phyloP scores from a whole-genome alignment of 345 rosid species.

The Eucalyptus dawsonii region DNA sequence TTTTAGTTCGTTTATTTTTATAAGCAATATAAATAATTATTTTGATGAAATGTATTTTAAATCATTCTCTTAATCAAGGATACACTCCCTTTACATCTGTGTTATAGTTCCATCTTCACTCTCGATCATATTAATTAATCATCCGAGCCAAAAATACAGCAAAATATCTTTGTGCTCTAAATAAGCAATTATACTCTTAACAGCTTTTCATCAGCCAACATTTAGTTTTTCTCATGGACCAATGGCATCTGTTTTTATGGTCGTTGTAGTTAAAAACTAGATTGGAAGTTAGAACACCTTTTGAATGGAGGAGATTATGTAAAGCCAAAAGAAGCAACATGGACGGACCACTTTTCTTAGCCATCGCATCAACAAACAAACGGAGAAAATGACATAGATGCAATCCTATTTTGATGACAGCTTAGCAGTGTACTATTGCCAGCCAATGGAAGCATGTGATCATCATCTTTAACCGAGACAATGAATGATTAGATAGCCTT shows the following conservation, averaged over 20 bases:
- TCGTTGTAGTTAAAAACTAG: not conserved
- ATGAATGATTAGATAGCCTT: too few species aligned
- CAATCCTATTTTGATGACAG: not conserved
- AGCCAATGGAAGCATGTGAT: too few species aligned
- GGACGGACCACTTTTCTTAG: not conserved
- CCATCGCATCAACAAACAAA: not conserved
- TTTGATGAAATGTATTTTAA: too few species aligned
- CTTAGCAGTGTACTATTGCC: too few species aligned
- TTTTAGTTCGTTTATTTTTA: too few species aligned
- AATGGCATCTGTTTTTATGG: not conserved
- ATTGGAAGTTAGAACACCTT: not conserved
- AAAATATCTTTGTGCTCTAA: too few species aligned
- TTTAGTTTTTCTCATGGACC: not conserved
- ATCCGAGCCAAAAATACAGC: too few species aligned
- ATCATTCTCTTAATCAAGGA: not conserved
- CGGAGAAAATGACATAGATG: not conserved
- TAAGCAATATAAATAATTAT: too few species aligned
- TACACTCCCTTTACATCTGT: not conserved
- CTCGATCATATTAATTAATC: accelerated
- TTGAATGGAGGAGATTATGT: not conserved
- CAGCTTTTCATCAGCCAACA: not conserved
- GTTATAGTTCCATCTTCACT: not conserved
- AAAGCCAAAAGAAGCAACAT: not conserved
- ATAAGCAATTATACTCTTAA: not conserved
- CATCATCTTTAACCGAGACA: too few species aligned